Base-by-base conservation (phyloP, 108 stramenopile genomes). In the Schizochytrium sp. region DNA sequence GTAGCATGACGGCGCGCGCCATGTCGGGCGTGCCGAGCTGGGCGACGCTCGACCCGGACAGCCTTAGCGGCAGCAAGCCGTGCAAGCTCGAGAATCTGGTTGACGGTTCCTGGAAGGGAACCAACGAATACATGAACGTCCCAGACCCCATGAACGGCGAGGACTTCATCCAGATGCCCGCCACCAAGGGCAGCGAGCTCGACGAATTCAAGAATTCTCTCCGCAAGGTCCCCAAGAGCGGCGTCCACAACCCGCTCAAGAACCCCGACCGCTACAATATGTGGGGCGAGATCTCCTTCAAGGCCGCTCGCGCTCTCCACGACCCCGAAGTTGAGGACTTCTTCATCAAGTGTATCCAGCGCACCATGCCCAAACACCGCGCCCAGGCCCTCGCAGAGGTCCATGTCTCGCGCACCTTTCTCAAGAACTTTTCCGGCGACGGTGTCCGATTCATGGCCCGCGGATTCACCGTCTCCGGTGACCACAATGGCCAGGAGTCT, bases 401-500 rank as follows among this genome's bases (percentile, higher is more conserved):
- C 5, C 87, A 87, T 25, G 96, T 97, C 28, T 96, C 97, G 4
- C 94, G 94, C 28, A 93, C 92, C 60, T 98, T 97, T 87, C 91
- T 97, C 59, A 94, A 96, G 59, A 97, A 97, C 93, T 98, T 96
- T 90, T 92, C 92, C 21, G 97, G 97, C 29, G 98, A 98, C 92
- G 95, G 97, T 60, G 96, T 97, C 41, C 98, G 98, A 18, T 96
- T 96, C 89, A 89, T 97, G 58, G 97, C 96, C 4, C 94, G 94
- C 21, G 94, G 93, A 48, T 96, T 97, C 93, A 95, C 95, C 44
- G 96, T 97, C 6, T 95, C 96, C 4, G 98, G 98, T 23, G 97
- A 98, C 94, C 98, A 98, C 89, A 96, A 95, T 48, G 98, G 98
- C 28, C 98, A 99, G 93, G 92, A 96, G 91, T 95, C 94, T 12